These are phyloP conservation scores for Naegleria lovaniensis DNA, from an alignment of 208 protist genomes.

Conservation along the genomic window DNA sequence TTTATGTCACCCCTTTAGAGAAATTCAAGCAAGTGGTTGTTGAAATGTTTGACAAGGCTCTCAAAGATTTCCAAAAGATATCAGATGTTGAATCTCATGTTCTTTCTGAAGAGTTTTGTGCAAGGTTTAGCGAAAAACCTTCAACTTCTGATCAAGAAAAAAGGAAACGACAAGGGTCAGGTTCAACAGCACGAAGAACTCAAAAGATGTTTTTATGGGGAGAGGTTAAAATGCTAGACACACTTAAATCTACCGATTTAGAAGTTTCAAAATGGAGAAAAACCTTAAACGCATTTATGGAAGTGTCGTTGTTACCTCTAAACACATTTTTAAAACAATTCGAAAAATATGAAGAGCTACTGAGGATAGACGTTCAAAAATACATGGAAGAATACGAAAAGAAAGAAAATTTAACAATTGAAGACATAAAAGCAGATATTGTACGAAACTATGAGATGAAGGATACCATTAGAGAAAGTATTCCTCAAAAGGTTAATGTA, in stretches of 20 bases:
- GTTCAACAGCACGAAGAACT: not conserved
- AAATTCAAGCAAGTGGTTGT: not conserved
- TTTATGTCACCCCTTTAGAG: not conserved
- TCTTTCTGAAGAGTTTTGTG: not conserved
- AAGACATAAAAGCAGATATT: slow-evolving; percentile 34
- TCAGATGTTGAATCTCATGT: not conserved
- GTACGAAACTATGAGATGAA: slow-evolving; percentile 12
- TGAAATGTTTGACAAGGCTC: not conserved
- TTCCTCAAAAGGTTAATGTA: slow-evolving; percentile 39
- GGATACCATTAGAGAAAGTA: slow-evolving; percentile 35
- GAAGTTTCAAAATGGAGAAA: not conserved
- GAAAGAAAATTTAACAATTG: slow-evolving; percentile 27
- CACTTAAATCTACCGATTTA: not conserved
- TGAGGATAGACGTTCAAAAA: not conserved
- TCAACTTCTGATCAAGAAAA: not conserved
- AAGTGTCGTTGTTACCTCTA: not conserved
- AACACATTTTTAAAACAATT: not conserved
- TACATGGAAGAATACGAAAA: slow-evolving; percentile 22
- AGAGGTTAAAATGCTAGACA: not conserved
- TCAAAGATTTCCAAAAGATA: slow-evolving; percentile 18
- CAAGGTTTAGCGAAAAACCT: not conserved
- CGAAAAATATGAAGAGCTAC: not conserved
- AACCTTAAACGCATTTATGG: not conserved
- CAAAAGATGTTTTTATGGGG: slow-evolving; percentile 13
- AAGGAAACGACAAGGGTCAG: not conserved